Evolutionary conservation across 768 basidiomycete genomes (phyloP), one percentile per base, ranked within the genome.

Genomic region (Mycena crocata): DNA sequence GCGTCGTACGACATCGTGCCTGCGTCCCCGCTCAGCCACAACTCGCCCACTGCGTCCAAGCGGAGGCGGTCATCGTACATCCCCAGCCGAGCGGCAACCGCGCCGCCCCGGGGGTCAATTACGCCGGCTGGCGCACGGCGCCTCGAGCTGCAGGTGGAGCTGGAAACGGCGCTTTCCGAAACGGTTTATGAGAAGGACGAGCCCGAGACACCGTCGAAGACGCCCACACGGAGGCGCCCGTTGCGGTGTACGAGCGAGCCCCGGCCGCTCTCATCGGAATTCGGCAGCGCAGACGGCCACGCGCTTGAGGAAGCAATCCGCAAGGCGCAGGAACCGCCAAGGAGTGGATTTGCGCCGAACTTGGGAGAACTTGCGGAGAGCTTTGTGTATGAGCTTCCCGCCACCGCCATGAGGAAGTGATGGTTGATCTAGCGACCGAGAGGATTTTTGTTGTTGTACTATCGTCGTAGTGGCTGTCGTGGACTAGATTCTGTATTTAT

Each of bases 101-200:
- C 49, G 50, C 17, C 59, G 58, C 23, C 52, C 3, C 52, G n/a
- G 28, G 32, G 50, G 21, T 19, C 51, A 24, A 39, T 35, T 37
- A 13, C 23, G 37, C 44, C 17, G 13, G 4, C 45, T 13, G 13
- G 1, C 24, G 24, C 13, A 7, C 44, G 21, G 21, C 45, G 45
- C 15, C 45, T 48, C 7, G 37, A 64, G 46, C 30, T 37, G 46
- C 62, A 57, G 55, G 54, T 57, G 23, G 62, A 64, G 37, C 30
- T 63, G 13, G 62, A 57, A 55, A 57, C 54, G 1, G 62, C 62
- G 35, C 30, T 57, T 17, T 57, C 55, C 15, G 62, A 64, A 48
- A 64, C 62, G n/a, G 30, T 55, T 14, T 64, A 64, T 39, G 62
- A 64, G 8, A 63, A 63, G 24, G 44, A 35, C 6, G 34, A 62